Evolutionary conservation across 2,329 filamentous ascomycete genomes (phyloP).

Genomic region (Aspergillus transmontanensis): DNA sequence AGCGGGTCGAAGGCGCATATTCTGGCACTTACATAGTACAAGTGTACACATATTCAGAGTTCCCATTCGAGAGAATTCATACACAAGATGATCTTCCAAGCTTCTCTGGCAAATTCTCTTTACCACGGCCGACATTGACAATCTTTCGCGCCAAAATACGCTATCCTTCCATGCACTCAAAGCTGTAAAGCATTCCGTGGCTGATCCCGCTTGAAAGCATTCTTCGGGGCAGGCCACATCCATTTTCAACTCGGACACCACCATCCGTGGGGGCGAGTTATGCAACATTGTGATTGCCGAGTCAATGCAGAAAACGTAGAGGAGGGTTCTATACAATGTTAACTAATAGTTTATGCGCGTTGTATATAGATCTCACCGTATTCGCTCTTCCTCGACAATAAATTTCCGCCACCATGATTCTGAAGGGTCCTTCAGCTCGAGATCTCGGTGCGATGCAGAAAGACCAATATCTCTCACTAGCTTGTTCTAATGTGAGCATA

Average conservation of each 20-base stretch:
- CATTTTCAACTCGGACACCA: conserved; percentile 30
- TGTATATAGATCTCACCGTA: conserved; percentile 18
- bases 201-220: conserved; percentile 30
- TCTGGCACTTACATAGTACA: conserved; percentile 21
- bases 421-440: conserved; percentile 11
- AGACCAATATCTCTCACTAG: conserved; percentile 22
- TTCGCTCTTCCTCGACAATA: conserved; percentile 28
- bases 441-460: conserved; percentile 18
- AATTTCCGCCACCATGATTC: conserved; percentile 26
- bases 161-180: conserved; percentile 24
- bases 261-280: conserved; percentile 30
- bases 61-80: conserved; percentile 22
- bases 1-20: not conserved
- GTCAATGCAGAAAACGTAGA: conserved; percentile 33
- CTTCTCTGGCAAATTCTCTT: conserved; percentile 22
- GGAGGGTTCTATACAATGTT: conserved; percentile 21
- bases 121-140: conserved; percentile 22
- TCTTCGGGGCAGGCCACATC: conserved; percentile 28
- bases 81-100: conserved; percentile 14
- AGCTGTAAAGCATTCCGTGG: conserved; percentile 20
- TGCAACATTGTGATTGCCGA: conserved; percentile 32
- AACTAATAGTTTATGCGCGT: not conserved
- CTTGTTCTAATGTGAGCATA: conserved; percentile 8
- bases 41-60: conserved; percentile 29
- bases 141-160: conserved; percentile 18